These are phyloP conservation scores for Brassica cretica DNA, from an alignment of 345 rosid species.

Conservation along the genomic window DNA sequence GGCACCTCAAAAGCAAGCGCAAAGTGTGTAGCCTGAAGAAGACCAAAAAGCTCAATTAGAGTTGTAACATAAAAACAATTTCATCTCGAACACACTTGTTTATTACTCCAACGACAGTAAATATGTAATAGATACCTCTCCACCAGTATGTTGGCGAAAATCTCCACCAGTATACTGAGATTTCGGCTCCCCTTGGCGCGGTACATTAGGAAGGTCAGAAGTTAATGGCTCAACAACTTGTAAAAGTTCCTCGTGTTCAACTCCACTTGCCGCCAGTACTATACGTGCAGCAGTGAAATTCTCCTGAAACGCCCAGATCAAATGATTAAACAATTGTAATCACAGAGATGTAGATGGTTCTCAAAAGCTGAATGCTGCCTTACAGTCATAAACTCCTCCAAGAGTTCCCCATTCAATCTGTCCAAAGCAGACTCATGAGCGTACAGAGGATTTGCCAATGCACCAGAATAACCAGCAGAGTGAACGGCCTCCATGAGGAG, in stretches of 20 bases:
- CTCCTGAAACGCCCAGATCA: constrained; percentile 48
- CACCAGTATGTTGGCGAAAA: constrained; percentile 64
- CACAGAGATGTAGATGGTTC: neutral
- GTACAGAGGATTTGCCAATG: constrained; percentile 70
- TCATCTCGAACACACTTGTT: constrained; percentile 9
- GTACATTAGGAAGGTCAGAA: constrained; percentile 58
- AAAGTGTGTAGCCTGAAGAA: constrained; percentile 56
- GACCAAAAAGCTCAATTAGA: constrained; percentile 1
- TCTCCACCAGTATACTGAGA: constrained; percentile 76
- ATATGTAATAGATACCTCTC: constrained; percentile 42
- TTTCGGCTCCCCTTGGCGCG: constrained; percentile 42
- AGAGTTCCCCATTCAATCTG: constrained; percentile 48
- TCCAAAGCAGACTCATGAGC: constrained; percentile 57
- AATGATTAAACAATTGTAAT: constrained; percentile 8
- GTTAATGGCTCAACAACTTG: constrained; percentile 65
- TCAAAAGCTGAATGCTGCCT: constrained; percentile 28
- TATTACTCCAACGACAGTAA: constrained; percentile 4
- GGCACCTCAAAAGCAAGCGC: constrained; percentile 78
- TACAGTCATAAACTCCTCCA: constrained; percentile 70
- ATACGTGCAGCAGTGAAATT: constrained; percentile 68
- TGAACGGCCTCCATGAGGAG: constrained; percentile 76
- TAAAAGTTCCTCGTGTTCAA: constrained; percentile 63
- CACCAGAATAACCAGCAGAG: constrained; percentile 60
- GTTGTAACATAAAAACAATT: neutral
- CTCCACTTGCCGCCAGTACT: constrained; percentile 73